Percentiles rank a stretch among this genome's conserved stretches.
phyloP scores from a whole-genome alignment of 192 early-diverging fungal genomes.

The Backusella psychrophila region DNA sequence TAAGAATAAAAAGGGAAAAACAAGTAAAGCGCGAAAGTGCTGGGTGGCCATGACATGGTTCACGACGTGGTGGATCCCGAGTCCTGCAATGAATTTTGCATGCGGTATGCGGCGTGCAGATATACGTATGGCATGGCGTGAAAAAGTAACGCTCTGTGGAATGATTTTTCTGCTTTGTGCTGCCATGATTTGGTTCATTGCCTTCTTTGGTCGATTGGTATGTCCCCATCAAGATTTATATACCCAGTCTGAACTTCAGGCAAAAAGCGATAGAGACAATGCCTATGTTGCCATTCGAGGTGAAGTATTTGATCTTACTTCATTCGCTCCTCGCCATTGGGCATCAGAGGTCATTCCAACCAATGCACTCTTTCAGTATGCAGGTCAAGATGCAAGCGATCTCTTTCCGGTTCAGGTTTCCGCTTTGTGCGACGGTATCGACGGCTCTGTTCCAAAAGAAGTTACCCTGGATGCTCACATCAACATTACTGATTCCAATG shows the following conservation, averaged over 20 bases:
- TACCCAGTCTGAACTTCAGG: conserved; percentile 62
- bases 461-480: conserved; percentile 44
- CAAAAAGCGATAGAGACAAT: conserved; percentile 43
- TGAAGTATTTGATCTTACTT: conserved; percentile 79
- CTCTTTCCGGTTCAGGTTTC: conserved; percentile 63
- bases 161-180: conserved; percentile 78
- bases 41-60: conserved; percentile 85
- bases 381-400: conserved; percentile 61
- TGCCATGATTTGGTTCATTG: conserved; percentile 86
- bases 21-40: conserved; percentile 56
- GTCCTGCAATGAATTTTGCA: conserved; percentile 49
- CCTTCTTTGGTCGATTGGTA: conserved; percentile 65
- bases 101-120: conserved; percentile 77
- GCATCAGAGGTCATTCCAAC: conserved; percentile 55
- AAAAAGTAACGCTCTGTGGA: conserved; percentile 90
- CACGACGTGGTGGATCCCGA: conserved; percentile 82
- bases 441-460: conserved; percentile 49
- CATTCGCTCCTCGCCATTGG: conserved; percentile 58
- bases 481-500: conserved; percentile 52
- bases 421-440: conserved; percentile 45
- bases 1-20: conserved; percentile 30
- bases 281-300: conserved; percentile 74
- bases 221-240: conserved; percentile 75
- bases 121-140: conserved; percentile 93
- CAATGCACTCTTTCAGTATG: conserved; percentile 49